Conservation (phyloP, 2,329 filamentous ascomycete species). For the Paracorniculantispora psalliotae region DNA sequence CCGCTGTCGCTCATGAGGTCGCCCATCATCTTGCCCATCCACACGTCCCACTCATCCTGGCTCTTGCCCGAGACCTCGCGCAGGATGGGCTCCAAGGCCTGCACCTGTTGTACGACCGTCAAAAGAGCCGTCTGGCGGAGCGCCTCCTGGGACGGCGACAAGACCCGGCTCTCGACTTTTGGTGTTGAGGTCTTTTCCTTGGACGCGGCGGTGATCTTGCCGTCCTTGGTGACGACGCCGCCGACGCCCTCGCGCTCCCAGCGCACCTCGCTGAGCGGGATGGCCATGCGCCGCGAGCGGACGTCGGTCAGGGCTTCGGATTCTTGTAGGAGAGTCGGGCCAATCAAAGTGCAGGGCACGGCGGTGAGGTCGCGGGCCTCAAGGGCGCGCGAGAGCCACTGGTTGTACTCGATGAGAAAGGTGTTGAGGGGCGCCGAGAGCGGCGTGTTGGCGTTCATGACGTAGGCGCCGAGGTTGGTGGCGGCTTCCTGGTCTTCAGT, state of each 20-base stretch:
- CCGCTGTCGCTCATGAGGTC: constrained; percentile 76
- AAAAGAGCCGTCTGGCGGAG: constrained; percentile 67
- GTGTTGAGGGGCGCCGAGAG: constrained; percentile 76
- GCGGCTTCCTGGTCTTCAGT: constrained; percentile 59
- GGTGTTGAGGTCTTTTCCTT: constrained; percentile 1
- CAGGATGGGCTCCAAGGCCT: constrained; percentile 77
- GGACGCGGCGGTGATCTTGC: constrained; percentile 30
- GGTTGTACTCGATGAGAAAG: constrained; percentile 77
- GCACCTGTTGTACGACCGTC: constrained; percentile 76
- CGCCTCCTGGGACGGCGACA: constrained; percentile 61
- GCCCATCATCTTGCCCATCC: constrained; percentile 82
- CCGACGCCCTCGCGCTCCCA: constrained; percentile 78
- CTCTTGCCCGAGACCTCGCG: constrained; percentile 80
- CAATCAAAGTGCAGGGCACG: constrained; percentile 73
- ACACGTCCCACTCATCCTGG: constrained; percentile 86
- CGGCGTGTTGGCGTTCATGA: constrained; percentile 76
- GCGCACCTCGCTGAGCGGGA: constrained; percentile 76
- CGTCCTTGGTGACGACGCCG: constrained; percentile 56
- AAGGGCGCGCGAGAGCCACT: constrained; percentile 72
- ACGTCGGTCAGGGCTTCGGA: constrained; percentile 65
- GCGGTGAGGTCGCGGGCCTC: constrained; percentile 64
- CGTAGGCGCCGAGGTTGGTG: constrained; percentile 70
- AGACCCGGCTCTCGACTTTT: constrained; percentile 26
- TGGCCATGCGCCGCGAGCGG: constrained; percentile 72
- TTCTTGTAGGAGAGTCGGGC: constrained; percentile 76